A percentile compares a stretch with the other conserved stretches of the same genome.
phyloP scores from a whole-genome alignment of 2,329 filamentous ascomycete genomes.

The Alternaria panax region DNA sequence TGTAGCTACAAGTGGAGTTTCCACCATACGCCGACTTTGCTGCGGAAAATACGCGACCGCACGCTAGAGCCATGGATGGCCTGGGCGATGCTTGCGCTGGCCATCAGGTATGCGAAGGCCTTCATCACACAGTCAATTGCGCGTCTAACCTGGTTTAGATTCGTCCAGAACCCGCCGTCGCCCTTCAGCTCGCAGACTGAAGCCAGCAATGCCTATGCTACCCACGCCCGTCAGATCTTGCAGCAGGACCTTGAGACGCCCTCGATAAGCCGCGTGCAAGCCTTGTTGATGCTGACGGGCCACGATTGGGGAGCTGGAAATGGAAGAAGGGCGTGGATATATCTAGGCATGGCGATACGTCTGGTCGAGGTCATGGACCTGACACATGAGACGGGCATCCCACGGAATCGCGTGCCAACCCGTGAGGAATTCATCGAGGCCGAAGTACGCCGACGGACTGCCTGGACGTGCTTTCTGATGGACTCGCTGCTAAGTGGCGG shows the following conservation, averaged over 20 bases:
- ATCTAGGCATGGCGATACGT: constrained; percentile 52
- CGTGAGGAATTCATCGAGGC: constrained; percentile 52
- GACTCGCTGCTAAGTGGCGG: constrained; percentile 52
- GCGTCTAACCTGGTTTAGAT: constrained; percentile 28
- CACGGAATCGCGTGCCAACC: constrained; percentile 42
- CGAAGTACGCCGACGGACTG: constrained; percentile 50
- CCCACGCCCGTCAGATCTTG: constrained; percentile 51
- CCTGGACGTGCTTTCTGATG: constrained; percentile 55
- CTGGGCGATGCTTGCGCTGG: constrained; percentile 54
- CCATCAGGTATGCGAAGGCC: constrained; percentile 42
- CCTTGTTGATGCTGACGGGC: constrained; percentile 54
- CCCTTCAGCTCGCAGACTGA: constrained; percentile 49
- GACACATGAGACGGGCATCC: constrained; percentile 45
- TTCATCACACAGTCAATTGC: neutral
- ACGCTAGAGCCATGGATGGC: constrained; percentile 50
- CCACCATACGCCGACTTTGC: constrained; percentile 51
- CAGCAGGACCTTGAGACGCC: constrained; percentile 51
- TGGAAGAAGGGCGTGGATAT: constrained; percentile 51
- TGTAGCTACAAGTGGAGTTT: constrained; percentile 55
- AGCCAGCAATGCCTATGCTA: constrained; percentile 53
- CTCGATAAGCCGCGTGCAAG: constrained; percentile 50
- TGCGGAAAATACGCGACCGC: constrained; percentile 48
- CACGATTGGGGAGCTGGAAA: constrained; percentile 58
- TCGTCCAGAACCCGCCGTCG: constrained; percentile 47
- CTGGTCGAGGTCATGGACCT: constrained; percentile 53